phyloP scores from a whole-genome alignment of 352 stramenopile species.

The Globisporangium cederbergense region DNA sequence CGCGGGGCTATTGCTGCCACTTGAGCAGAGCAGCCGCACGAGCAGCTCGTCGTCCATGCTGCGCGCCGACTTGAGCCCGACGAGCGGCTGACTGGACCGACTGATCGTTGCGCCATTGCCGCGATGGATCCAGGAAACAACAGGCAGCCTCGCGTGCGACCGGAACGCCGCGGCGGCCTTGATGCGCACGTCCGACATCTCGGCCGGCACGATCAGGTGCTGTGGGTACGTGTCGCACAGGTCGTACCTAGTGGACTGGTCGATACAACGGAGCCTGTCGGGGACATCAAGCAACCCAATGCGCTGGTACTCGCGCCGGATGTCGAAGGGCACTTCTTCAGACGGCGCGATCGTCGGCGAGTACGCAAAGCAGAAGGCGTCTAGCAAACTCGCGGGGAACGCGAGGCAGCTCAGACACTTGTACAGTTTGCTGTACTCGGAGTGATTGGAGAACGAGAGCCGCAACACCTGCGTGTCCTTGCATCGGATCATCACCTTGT shows the following conservation, averaged over 20 bases:
- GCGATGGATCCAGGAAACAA: constrained; percentile 75
- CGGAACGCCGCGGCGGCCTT: constrained; percentile 71
- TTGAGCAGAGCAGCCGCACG: constrained; percentile 57
- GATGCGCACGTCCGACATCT: constrained; percentile 89
- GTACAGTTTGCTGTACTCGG: constrained; percentile 73
- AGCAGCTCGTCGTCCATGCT: constrained; percentile 77
- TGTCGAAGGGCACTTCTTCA: constrained; percentile 75
- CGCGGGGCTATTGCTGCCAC: constrained; percentile 38
- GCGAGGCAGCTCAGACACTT: constrained; percentile 75
- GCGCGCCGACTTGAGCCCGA: constrained; percentile 75
- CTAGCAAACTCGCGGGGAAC: constrained; percentile 65
- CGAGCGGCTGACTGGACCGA: constrained; percentile 74
- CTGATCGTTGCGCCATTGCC: constrained; percentile 76
- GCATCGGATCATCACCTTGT: constrained; percentile 71
- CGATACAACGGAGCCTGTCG: constrained; percentile 67
- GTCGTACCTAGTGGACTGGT: constrained; percentile 71
- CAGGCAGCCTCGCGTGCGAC: constrained; percentile 63
- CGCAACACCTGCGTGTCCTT: constrained; percentile 73
- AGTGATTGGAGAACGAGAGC: constrained; percentile 65
- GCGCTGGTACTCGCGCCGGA: constrained; percentile 75
- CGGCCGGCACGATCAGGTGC: constrained; percentile 89
- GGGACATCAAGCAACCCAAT: constrained; percentile 71
- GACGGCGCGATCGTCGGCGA: constrained; percentile 64
- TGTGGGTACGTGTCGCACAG: constrained; percentile 95
- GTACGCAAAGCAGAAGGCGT: constrained; percentile 85